A percentile compares a stretch with the other conserved stretches of the same genome.
Evolutionary conservation across 2,329 filamentous ascomycete genomes (phyloP).

Genomic region (Kalaharituber pfeilii): DNA sequence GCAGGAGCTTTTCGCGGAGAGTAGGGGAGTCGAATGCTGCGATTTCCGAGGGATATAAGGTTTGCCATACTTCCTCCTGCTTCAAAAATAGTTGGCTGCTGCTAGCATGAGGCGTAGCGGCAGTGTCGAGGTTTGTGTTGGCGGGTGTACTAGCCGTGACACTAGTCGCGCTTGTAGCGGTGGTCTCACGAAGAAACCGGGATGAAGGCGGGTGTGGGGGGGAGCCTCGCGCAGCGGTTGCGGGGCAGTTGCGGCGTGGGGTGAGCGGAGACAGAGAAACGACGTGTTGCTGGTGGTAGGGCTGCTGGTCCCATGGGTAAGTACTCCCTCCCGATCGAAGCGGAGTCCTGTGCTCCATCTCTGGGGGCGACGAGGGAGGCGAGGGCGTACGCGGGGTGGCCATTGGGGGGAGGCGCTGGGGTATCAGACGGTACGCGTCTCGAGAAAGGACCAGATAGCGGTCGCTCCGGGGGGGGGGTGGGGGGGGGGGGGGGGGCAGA

Average conservation of each 20-base stretch:
- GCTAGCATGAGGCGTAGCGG: conserved; percentile 26
- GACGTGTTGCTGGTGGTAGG: neutral
- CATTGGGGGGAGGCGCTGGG: too few species aligned
- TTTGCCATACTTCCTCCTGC: conserved; percentile 8
- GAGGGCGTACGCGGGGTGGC: neutral
- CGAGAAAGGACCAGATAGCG: too few species aligned
- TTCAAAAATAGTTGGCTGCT: conserved; percentile 12
- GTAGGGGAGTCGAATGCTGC: conserved; percentile 23
- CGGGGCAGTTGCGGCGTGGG: too few species aligned
- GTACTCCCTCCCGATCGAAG: neutral
- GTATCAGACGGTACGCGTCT: too few species aligned
- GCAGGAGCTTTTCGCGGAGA: conserved; percentile 22
- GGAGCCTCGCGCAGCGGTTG: too few species aligned
- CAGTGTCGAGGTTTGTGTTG: conserved; percentile 16
- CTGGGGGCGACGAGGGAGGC: neutral
- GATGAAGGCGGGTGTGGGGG: neutral
- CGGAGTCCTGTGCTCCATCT: neutral
- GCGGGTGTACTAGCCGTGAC: neutral
- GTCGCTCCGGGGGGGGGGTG: too few species aligned
- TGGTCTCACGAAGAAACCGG: neutral
- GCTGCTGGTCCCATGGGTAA: neutral
- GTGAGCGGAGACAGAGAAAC: too few species aligned
- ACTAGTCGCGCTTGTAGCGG: neutral
- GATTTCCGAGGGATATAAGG: conserved; percentile 18
- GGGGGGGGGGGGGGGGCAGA: too few species aligned